Conservation (phyloP, 108 stramenopile species). For the Stephanodiscus triporus region DNA sequence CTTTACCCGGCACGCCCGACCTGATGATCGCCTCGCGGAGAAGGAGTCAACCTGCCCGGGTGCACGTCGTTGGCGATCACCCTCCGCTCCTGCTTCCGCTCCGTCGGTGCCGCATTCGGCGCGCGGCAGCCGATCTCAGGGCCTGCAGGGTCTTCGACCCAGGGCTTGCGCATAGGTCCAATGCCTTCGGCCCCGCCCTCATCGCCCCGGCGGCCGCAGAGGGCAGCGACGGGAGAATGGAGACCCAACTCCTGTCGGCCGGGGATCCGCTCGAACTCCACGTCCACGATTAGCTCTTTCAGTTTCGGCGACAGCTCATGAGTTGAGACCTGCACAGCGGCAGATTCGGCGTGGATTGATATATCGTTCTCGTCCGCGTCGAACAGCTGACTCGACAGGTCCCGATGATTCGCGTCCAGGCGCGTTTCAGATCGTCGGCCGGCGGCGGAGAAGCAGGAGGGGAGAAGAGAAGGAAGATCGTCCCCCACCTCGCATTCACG, state of each 20-base stretch:
- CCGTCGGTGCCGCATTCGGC: neutral
- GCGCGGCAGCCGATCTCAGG: too few relatives aligned
- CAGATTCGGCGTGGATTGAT: slow-evolving; percentile 45
- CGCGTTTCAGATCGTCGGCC: neutral
- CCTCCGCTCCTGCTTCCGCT: slow-evolving; percentile 13
- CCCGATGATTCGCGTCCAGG: neutral
- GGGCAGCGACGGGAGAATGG: slow-evolving; percentile 72
- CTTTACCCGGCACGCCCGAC: slow-evolving; percentile 52
- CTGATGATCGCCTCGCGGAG: slow-evolving; percentile 70
- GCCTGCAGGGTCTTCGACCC: slow-evolving; percentile 89
- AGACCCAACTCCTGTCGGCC: slow-evolving; percentile 85
- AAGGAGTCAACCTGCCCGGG: slow-evolving; percentile 60
- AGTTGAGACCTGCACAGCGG: slow-evolving; percentile 49
- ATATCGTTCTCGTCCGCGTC: slow-evolving; percentile 40
- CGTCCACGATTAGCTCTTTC: slow-evolving; percentile 55
- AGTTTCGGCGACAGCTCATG: slow-evolving; percentile 52
- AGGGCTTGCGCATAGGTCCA: slow-evolving; percentile 88
- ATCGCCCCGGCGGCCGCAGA: slow-evolving; percentile 46
- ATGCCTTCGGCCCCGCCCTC: slow-evolving; percentile 42
- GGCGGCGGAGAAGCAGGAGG: too few relatives aligned
- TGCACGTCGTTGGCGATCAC: slow-evolving; percentile 88
- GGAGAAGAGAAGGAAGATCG: neutral
- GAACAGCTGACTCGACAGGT: slow-evolving; percentile 25
- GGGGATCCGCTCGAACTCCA: slow-evolving; percentile 56
- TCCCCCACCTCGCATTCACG: slow-evolving; percentile 8